phyloP scores from a whole-genome alignment of 108 stramenopile species.

The Nitzschia putrida region DNA sequence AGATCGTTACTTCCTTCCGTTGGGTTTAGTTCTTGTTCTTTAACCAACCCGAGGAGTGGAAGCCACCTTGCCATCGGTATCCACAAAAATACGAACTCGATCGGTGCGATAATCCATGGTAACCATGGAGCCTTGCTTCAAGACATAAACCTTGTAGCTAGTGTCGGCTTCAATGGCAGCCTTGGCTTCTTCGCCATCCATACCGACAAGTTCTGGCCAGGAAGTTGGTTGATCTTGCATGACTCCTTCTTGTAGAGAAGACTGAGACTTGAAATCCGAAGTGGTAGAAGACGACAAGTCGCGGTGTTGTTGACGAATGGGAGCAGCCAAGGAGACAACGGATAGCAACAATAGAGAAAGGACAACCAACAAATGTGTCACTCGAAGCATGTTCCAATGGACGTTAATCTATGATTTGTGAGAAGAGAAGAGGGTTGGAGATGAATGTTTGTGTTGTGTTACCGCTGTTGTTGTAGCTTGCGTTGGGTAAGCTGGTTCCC shows the following conservation, averaged over 20 bases:
- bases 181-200: slow-evolving; percentile 42
- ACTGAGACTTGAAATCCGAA: neutral
- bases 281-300: neutral
- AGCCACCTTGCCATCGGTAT: slow-evolving; percentile 42
- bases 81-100: slow-evolving; percentile 63
- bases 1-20: no score
- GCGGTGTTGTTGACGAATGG: neutral
- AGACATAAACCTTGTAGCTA: slow-evolving; percentile 5
- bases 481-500: neutral
- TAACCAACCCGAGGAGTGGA: neutral
- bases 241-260: neutral
- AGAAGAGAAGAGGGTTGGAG: neutral
- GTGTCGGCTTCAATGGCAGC: slow-evolving; percentile 3
- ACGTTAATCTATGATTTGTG: neutral
- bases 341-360: neutral
- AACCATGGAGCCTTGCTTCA: slow-evolving; percentile 50
- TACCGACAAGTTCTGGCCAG: slow-evolving; percentile 45
- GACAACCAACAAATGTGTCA: neutral
- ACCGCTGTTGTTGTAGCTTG: neutral
- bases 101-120: slow-evolving; percentile 69
- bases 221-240: neutral
- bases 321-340: neutral
- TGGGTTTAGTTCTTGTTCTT: no score
- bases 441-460: neutral
- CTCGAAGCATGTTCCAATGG: no score